These are phyloP conservation scores for Cylindrotheca closterium DNA, from an alignment of 108 stramenopile genomes.

Conservation along the genomic window DNA sequence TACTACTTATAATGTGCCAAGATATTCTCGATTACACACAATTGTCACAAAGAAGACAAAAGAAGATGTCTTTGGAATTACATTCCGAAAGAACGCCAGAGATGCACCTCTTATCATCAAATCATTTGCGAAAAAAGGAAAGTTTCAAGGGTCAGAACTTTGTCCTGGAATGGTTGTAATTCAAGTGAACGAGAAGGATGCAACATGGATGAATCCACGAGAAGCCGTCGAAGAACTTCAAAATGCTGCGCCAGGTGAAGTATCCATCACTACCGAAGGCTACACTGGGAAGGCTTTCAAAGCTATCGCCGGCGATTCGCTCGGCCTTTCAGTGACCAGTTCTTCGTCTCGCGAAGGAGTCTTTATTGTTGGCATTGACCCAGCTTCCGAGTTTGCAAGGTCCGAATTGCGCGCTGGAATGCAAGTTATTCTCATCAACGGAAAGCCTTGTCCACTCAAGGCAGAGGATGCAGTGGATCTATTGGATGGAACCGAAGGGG, in stretches of 20 bases:
- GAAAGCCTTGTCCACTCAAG: conserved; percentile 10
- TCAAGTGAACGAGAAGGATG: conserved; percentile 14
- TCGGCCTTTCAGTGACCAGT: conserved; percentile 29
- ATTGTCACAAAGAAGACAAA: conserved; percentile 26
- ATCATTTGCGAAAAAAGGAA: conserved; percentile 14
- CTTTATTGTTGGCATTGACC: conserved; percentile 22
- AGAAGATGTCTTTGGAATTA: conserved; percentile 29
- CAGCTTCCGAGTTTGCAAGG: conserved; percentile 20
- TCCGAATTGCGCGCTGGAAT: conserved; percentile 20
- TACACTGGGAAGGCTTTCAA: conserved; percentile 10
- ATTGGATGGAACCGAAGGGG: conserved; percentile 23
- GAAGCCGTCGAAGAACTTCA: conserved; percentile 25
- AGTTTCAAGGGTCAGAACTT: conserved; percentile 21
- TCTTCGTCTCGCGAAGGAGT: conserved; percentile 20
- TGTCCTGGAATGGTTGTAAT: conserved; percentile 28
- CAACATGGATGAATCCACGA: conserved; percentile 31
- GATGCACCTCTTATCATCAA: conserved; percentile 31
- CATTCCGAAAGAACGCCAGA: conserved; percentile 14
- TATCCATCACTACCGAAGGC: not conserved
- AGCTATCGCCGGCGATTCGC: conserved; percentile 5
- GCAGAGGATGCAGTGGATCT: conserved; percentile 27
- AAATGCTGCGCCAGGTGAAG: conserved; percentile 13
- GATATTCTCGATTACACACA: no score
- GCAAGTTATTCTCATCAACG: conserved; percentile 28
- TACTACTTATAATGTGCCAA: no score